A percentile compares a stretch with the other conserved stretches of the same genome.
Evolutionary conservation across 148 eudicot species (phyloP).

Genomic region (Hydrangea macrophylla): DNA sequence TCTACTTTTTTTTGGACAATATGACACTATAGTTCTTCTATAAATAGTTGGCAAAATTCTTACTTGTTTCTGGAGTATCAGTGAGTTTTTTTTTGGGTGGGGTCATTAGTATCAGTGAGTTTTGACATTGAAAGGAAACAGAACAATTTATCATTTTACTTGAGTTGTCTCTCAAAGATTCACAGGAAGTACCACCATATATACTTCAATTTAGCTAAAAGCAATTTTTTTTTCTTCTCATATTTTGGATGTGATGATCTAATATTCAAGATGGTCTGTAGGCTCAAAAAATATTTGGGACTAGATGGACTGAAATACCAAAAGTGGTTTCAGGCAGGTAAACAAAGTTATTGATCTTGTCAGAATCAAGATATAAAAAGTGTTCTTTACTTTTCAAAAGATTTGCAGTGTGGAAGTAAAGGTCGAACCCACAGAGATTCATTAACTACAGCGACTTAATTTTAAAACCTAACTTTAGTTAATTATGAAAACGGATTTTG

Average conservation of each 20-base stretch:
- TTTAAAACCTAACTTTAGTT: too few species aligned
- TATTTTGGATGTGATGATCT: neutral
- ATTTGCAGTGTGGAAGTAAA: too few species aligned
- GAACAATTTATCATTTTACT: neutral
- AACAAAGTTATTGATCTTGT: too few species aligned
- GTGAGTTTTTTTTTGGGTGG: too few species aligned
- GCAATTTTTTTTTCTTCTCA: too few species aligned
- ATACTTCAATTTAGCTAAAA: neutral
- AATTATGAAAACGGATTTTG: too few species aligned
- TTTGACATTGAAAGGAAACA: neutral
- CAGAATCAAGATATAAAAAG: too few species aligned
- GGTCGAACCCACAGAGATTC: too few species aligned
- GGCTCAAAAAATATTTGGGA: constrained; percentile 93
- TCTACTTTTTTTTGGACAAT: neutral
- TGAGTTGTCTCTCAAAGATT: neutral
- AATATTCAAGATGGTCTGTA: constrained; percentile 35
- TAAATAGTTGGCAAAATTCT: neutral
- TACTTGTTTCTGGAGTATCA: constrained; percentile 6
- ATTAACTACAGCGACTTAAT: too few species aligned
- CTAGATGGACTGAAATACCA: constrained; percentile 98
- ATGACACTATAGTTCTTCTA: neutral
- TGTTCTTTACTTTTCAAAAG: too few species aligned
- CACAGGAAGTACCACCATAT: neutral
- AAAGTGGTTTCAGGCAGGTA: constrained; percentile 98
- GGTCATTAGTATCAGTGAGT: constrained; percentile 10